A percentile compares a stretch with the other conserved stretches of the same genome.
Evolutionary conservation across 2,329 filamentous ascomycete species (phyloP).

Genomic region (Talaromyces marneffei): DNA sequence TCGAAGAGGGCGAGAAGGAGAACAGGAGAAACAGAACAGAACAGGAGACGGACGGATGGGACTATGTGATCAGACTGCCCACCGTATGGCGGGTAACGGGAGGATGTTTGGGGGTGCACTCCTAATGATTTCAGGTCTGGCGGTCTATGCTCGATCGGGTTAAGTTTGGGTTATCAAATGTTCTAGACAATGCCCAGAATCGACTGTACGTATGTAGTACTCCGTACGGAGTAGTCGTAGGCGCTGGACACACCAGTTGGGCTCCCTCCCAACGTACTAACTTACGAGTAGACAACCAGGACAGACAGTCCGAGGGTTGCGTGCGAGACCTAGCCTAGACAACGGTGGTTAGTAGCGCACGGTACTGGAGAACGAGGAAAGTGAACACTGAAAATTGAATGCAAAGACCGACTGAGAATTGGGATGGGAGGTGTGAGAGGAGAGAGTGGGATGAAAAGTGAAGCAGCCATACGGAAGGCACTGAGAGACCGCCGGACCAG

Average conservation of each 20-base stretch:
- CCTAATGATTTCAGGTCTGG: background rate
- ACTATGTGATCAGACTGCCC: background rate
- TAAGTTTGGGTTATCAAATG: background rate
- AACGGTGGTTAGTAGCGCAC: background rate
- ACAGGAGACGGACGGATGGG: background rate
- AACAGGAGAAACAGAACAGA: background rate
- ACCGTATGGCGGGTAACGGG: background rate
- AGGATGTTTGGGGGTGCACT: background rate
- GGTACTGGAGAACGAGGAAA: background rate
- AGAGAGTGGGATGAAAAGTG: constrained; percentile 23
- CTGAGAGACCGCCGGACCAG: constrained; percentile 22
- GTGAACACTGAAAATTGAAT: background rate
- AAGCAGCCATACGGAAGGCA: constrained; percentile 36
- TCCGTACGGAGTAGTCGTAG: too few relatives aligned
- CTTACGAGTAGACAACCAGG: too few relatives aligned
- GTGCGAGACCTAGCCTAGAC: background rate
- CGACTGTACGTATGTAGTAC: too few relatives aligned
- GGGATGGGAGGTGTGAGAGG: background rate
- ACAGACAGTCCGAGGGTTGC: background rate
- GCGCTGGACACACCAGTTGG: background rate
- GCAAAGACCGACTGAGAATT: background rate
- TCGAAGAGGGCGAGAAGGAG: background rate
- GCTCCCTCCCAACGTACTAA: background rate
- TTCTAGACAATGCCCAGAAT: background rate
- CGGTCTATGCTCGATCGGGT: background rate